Evolutionary conservation across 2,329 filamentous ascomycete genomes (phyloP), one percentile per base, ranked within the genome.

Genomic region (Hyphodiscus sp.): DNA sequence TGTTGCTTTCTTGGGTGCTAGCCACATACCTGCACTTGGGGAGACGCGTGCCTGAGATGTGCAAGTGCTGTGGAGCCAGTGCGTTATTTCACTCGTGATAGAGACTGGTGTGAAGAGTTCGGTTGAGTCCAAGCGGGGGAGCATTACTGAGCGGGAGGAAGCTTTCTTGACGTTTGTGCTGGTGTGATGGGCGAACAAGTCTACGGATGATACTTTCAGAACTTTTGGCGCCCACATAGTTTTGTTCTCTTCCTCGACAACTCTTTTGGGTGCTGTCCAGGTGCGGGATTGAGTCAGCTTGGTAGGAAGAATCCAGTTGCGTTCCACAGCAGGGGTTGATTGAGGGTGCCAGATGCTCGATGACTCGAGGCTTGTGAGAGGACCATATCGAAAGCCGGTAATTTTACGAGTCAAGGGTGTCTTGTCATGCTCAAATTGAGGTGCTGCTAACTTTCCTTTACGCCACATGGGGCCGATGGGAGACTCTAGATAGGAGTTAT

Each of bases 181-280:
- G 41, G 56, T 52, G 20, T 58, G 16, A 20, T 59, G 33, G 19
- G 54, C 46, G 20, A 63, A 63, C 19, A 63, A 45, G 38, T 61
- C 60, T 45, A 52, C 42, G 15, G 50, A 45, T 2, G 42, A 26
- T 11, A 18, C 1, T 11, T 48, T 49, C 3, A 51, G 29, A 7
- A 30, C 33, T 59, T 56, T 61, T 4, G 33, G 33, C 16, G 33
- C 16, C 33, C 33, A 38, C 56, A 61, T 52, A n/a, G 45, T 47
- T 15, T 41, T 38, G 16, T 42, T 19, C 4, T 44, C 23, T 30
- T 49, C 33, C 43, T 42, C 29, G 19, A 41, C 16, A 15, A 44
- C 11, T 11, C 49, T 23, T 41, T 41, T 20, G n/a, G 19, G 18
- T 33, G 56, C 23, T 20, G 19, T 46, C 45, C 45, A 46, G 19